phyloP scores from a whole-genome alignment of 108 stramenopile species.

The Cyclostephanos invisitatus region DNA sequence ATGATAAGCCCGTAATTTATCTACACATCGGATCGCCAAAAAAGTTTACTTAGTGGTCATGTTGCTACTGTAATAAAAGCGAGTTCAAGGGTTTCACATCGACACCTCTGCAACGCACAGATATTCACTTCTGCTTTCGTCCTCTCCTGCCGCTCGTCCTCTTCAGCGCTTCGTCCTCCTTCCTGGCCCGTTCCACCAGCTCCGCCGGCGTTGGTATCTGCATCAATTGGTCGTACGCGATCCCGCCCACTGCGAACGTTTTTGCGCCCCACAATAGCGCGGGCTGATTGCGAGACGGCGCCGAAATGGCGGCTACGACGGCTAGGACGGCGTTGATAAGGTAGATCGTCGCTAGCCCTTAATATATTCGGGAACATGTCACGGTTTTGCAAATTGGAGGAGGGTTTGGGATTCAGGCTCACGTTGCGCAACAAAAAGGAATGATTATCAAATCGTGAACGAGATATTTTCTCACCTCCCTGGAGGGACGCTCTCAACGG shows the following conservation, averaged over 20 bases:
- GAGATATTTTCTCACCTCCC: conserved; percentile 60
- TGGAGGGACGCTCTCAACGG: conserved; percentile 73
- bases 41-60: too few species aligned
- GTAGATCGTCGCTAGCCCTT: conserved; percentile 74
- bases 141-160: conserved; percentile 30
- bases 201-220: conserved; percentile 78
- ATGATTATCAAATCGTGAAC: neutral
- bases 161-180: conserved; percentile 48
- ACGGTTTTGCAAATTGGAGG: neutral
- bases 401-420: conserved; percentile 8
- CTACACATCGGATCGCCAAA: too few species aligned
- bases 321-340: conserved; percentile 73
- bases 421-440: neutral
- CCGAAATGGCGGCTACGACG: conserved; percentile 72
- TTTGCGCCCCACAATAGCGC: conserved; percentile 70
- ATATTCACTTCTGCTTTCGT: conserved; percentile 20
- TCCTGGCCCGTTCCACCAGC: conserved; percentile 53
- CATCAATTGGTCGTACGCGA: conserved; percentile 86
- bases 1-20: too few species aligned
- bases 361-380: neutral
- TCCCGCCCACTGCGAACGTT: conserved; percentile 79
- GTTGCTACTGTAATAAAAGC: too few species aligned
- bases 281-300: conserved; percentile 70
- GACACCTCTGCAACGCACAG: too few species aligned
- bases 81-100: too few species aligned